Percentiles rank a stretch among this genome's conserved stretches.
Evolutionary conservation across 2,329 filamentous ascomycete genomes (phyloP).

Genomic region (Colletotrichum tabaci): DNA sequence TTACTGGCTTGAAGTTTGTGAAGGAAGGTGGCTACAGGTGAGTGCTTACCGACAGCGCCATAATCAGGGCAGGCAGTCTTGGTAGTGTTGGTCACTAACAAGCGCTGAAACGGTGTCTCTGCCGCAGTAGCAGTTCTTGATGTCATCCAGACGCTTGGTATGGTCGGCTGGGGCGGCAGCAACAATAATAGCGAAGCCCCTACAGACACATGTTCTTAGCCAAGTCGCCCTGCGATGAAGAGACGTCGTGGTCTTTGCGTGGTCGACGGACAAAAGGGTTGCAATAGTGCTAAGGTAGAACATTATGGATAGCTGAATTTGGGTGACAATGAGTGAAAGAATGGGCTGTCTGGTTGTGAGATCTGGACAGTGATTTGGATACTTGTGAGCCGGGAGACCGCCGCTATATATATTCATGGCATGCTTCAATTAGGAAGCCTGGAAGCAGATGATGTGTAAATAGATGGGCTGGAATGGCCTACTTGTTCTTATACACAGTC

Average conservation of each 20-base stretch:
- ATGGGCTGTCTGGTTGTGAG: too few species aligned
- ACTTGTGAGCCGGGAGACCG: too few species aligned
- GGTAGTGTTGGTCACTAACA: constrained; percentile 10
- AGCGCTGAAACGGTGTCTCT: constrained; percentile 15
- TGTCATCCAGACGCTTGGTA: constrained; percentile 11
- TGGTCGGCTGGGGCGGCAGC: constrained; percentile 9
- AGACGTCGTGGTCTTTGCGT: too few species aligned
- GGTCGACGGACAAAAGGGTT: constrained; percentile 8
- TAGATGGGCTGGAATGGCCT: too few species aligned
- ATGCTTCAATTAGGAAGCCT: too few species aligned
- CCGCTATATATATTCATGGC: too few species aligned
- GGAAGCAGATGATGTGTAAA: too few species aligned
- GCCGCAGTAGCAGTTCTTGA: constrained; percentile 24
- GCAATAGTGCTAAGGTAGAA: constrained; percentile 2
- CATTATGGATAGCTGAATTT: background rate
- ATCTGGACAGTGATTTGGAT: too few species aligned
- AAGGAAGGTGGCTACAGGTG: background rate
- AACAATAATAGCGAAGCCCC: constrained; percentile 1
- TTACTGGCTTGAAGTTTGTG: background rate
- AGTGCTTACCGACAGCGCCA: constrained; percentile 2
- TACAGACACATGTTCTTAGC: background rate
- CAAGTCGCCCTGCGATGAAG: background rate
- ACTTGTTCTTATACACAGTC: too few species aligned
- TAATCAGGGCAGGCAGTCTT: constrained; percentile 20
- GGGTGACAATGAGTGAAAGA: too few species aligned